phyloP scores from a whole-genome alignment of 2,329 filamentous ascomycete species.

The Dactylellina drechsleri region DNA sequence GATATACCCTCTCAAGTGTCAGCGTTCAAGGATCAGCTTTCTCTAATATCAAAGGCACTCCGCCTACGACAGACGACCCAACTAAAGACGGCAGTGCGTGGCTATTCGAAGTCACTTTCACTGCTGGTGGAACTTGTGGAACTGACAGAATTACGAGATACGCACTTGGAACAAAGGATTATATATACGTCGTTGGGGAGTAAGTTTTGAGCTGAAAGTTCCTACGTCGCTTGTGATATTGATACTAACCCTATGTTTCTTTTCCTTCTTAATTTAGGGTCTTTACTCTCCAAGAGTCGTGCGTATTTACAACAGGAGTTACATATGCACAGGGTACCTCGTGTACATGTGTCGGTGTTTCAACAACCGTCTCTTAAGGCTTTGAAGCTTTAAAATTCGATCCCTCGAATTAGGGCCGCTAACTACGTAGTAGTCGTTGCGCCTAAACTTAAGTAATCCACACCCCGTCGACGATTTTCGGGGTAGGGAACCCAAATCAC shows the following conservation, averaged over 20 bases:
- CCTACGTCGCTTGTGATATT: background rate
- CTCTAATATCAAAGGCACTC: conserved; percentile 34
- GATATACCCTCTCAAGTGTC: conserved; percentile 48
- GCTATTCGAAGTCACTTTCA: conserved; percentile 36
- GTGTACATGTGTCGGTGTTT: conserved; percentile 45
- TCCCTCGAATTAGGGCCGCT: too few relatives aligned
- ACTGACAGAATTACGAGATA: conserved; percentile 40
- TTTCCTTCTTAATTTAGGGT: conserved; percentile 10
- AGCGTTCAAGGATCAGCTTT: conserved; percentile 34
- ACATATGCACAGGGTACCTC: conserved; percentile 24
- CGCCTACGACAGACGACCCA: conserved; percentile 34
- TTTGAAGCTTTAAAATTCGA: too few relatives aligned
- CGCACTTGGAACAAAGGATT: conserved; percentile 22
- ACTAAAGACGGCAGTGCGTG: conserved; percentile 17
- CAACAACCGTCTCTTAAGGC: background rate
- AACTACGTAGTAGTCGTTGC: too few relatives aligned
- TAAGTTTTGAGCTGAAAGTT: conserved; percentile 30
- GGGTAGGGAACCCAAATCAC: too few relatives aligned
- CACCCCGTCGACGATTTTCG: too few relatives aligned
- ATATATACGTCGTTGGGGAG: conserved; percentile 47
- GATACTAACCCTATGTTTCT: background rate
- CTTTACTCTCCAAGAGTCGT: conserved; percentile 24
- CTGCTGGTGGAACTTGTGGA: conserved; percentile 21
- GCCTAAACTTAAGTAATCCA: too few relatives aligned
- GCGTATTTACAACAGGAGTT: conserved; percentile 15